Evolutionary conservation across 2,329 filamentous ascomycete genomes (phyloP), one percentile per base, ranked within the genome.

Genomic region (Xylariaceae sp.): DNA sequence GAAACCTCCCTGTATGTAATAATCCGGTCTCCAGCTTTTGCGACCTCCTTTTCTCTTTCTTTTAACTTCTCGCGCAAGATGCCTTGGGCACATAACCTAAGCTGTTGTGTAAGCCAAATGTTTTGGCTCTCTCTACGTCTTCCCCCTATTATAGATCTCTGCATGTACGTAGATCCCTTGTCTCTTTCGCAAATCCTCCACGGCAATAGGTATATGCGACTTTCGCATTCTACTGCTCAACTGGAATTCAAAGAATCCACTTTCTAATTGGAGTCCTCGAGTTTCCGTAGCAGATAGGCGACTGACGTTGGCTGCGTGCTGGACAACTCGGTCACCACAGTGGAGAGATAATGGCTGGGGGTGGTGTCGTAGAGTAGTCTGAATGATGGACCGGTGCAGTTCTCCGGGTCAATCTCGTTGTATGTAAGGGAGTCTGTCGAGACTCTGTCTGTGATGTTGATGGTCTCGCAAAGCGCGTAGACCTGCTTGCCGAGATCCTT

Each of bases 321-420:
- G 48, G 93, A 94, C 71, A 93, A 87, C 76, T 99, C 94, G 2
- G 92, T 97, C 53, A 97, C 86, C 47, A 99, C 88, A 74, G 92
- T 89, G 45, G 90, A 88, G 65, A 97, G 87, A 70, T 91, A 92
- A 68, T 90, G 88, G 3, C 90, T 89, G 11, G 88, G 89, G 0
- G 94, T 99, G 52, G 93, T 90, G 73, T 99, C 94, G 71, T 96
- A 97, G 75, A 97, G 85, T 61, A 97, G 81, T 15, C 83, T 74
- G 71, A 85, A 83, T 2, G 74, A 76, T 45, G 77, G 77, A 15
- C 76, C 75, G 13, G 79, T 77, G 76, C 76, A 90, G 80, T 73
- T 88, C 84, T 74, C 90, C 70, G 73, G 92, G 82, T 75, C 92
- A 63, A 97, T 88, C 77, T 99, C 94, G 73, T 99, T 99, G 69